Evolutionary conservation across 306 rosid species (phyloP).

Genomic region (Purshia tridentata): DNA sequence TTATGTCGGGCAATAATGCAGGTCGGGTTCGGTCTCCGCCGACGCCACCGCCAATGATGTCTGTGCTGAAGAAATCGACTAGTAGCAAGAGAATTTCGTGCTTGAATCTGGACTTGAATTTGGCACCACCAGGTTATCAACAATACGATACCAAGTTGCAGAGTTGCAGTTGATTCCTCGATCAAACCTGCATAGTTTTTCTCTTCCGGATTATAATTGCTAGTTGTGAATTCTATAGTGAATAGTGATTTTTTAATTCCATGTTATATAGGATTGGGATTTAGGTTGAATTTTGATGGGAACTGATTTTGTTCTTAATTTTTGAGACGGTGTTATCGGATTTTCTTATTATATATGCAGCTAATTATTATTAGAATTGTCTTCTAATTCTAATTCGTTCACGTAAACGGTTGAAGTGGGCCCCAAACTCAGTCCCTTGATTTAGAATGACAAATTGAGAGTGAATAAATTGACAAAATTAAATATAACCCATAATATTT

Average conservation of each 20-base stretch:
- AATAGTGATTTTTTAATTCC: neutral
- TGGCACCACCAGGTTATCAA: slow-evolving; percentile 28
- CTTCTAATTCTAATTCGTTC: too few species aligned
- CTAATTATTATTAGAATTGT: too few species aligned
- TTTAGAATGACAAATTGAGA: too few species aligned
- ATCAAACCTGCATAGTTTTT: neutral
- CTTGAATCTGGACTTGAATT: slow-evolving; percentile 56
- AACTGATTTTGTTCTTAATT: neutral
- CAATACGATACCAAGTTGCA: slow-evolving; percentile 14
- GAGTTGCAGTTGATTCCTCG: slow-evolving; percentile 26
- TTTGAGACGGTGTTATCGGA: neutral
- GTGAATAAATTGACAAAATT: too few species aligned
- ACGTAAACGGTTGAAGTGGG: too few species aligned
- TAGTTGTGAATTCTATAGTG: too few species aligned
- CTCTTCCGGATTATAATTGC: too few species aligned
- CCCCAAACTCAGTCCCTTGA: too few species aligned
- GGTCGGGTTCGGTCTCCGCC: neutral
- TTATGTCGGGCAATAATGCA: neutral
- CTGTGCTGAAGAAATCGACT: slow-evolving; percentile 43
- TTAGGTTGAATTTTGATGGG: neutral
- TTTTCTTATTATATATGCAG: neutral
- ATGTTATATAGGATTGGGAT: slow-evolving; percentile 4
- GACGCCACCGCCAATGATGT: neutral
- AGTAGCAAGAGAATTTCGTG: slow-evolving; percentile 34
- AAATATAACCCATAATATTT: too few species aligned